Evolutionary conservation across 2,329 filamentous ascomycete genomes (phyloP), one percentile per base, ranked within the genome.

Genomic region (Ciborinia camelliae): DNA sequence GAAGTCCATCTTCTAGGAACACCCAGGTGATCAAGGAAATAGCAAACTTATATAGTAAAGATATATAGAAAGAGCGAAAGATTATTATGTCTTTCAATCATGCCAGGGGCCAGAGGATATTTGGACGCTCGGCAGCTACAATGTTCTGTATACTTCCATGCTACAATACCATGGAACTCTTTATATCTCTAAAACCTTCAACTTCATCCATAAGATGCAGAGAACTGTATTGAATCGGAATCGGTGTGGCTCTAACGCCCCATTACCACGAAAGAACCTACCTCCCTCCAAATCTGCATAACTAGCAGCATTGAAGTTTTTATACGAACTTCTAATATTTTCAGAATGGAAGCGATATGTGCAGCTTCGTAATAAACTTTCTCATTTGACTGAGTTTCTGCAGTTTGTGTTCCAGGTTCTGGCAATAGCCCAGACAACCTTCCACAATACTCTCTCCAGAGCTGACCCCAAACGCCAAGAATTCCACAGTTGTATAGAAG

Each of bases 401-500:
- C 37, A 35, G 4, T 62, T 30, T 41, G 48, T 35, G 15, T 62
- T 39, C 7, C 20, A 35, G 26, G 3, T 32, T 23, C 20, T 43
- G 48, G 28, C 20, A 43, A 48, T 47, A 47, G 20, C 14, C 23
- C 28, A 26, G 15, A 9, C n/a, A 35, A 35, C 5, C 14, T 53
- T 50, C 26, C 62, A 63, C 43, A 30, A 48, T 39, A 58, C 23
- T 8, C 26, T 12, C 12, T 52, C 10, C 20, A 30, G 32, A 59
- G n/a, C 23, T 51, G 18, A 35, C n/a, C 32, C 62, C 28, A 70
- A 73, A 75, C 71, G 71, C 73, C 73, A 64, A 51, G 68, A 67
- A 69, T 72, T 63, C 68, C 70, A 71, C 68, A 71, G 62, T 54
- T 65, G 71, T 70, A 66, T 68, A 66, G 58, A 69, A 67, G 68